Evolutionary conservation across 805 yeast genomes (phyloP).

Genomic region (Suhomyces sp.): DNA sequence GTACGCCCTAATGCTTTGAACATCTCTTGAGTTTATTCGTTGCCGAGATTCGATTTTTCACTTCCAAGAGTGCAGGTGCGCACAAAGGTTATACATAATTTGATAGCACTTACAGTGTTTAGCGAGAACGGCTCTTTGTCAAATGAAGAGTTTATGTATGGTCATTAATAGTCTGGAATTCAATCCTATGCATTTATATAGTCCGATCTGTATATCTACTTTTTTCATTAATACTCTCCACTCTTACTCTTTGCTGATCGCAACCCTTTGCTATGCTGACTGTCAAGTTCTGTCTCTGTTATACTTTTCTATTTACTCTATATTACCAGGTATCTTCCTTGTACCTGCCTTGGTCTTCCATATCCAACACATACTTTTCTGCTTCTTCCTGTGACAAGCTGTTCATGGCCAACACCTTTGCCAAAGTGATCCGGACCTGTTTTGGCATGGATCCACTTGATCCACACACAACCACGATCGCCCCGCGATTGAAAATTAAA

Average conservation of each 20-base stretch:
- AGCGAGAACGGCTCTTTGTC: not conserved
- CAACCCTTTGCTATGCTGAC: not conserved
- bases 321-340: constrained; percentile 87
- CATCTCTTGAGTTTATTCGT: not conserved
- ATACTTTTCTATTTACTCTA: not conserved
- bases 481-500: constrained; percentile 52
- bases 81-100: not conserved
- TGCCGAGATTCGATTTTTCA: not conserved
- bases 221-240: not conserved
- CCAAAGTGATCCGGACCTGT: constrained; percentile 78
- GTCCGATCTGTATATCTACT: not conserved
- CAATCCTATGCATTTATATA: not conserved
- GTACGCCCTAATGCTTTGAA: not conserved
- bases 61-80: not conserved
- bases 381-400: constrained; percentile 45
- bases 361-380: constrained; percentile 45
- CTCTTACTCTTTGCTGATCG: not conserved
- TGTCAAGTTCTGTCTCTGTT: not conserved
- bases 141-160: no score
- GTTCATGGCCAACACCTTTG: constrained; percentile 53
- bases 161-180: not conserved
- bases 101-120: not conserved
- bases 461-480: constrained; percentile 80
- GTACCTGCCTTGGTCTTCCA: constrained; percentile 68
- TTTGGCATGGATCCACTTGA: constrained; percentile 93